phyloP scores from a whole-genome alignment of 768 basidiomycete genomes.

The Butyriboletus loyo region DNA sequence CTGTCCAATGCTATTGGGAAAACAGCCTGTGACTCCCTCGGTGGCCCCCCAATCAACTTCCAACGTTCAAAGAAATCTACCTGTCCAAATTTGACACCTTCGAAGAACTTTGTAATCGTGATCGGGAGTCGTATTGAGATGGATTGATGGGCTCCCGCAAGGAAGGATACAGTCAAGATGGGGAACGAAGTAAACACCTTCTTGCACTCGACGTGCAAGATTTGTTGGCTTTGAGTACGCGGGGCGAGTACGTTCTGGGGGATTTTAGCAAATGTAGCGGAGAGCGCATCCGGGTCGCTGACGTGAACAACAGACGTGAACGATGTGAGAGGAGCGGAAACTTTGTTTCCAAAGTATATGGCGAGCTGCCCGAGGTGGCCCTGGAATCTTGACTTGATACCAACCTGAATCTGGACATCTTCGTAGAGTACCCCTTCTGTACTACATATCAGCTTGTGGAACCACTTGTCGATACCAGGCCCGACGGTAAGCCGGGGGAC shows the following conservation, averaged over 20 bases:
- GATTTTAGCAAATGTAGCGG: constrained; percentile 86
- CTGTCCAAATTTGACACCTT: constrained; percentile 80
- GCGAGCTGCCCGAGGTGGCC: constrained; percentile 92
- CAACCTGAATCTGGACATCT: constrained; percentile 92
- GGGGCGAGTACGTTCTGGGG: constrained; percentile 79
- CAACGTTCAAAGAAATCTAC: constrained; percentile 96
- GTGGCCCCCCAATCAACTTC: constrained; percentile 95
- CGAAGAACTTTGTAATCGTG: constrained; percentile 87
- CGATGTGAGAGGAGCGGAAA: constrained; percentile 81
- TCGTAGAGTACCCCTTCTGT: constrained; percentile 93
- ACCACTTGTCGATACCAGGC: constrained; percentile 85
- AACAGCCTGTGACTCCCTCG: constrained; percentile 85
- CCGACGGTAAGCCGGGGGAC: constrained; percentile 57
- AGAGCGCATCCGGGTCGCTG: constrained; percentile 70
- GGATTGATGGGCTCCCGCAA: constrained; percentile 89
- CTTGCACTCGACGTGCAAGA: constrained; percentile 94
- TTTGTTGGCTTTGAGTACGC: constrained; percentile 87
- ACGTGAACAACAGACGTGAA: constrained; percentile 83
- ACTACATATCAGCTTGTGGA: constrained; percentile 74
- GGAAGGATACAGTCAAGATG: constrained; percentile 81
- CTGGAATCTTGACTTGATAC: constrained; percentile 95
- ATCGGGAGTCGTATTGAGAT: constrained; percentile 83
- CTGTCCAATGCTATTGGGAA: constrained; percentile 75
- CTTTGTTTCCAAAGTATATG: constrained; percentile 95
- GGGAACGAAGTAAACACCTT: constrained; percentile 76